Evolutionary conservation across 495 filamentous ascomycete genomes (phyloP).

Genomic region (Neohortaea acidophila): DNA sequence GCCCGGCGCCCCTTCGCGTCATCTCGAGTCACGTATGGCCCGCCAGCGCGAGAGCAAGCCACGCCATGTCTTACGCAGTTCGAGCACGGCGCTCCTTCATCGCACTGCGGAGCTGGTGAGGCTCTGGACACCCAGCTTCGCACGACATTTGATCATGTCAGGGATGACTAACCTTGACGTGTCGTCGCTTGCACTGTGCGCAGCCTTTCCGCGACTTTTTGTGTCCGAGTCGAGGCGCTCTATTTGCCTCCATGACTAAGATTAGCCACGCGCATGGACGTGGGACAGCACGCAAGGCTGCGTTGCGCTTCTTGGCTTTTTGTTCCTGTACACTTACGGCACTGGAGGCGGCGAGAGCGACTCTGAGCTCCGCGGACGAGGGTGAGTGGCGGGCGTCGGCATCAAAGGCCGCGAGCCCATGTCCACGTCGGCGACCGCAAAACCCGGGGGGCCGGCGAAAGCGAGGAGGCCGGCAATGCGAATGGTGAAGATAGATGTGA

Average conservation of each 20-base stretch:
- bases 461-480: too few species aligned
- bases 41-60: slow-evolving; percentile 13
- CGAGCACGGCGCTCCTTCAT: slow-evolving; percentile 14
- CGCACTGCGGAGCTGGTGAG: slow-evolving; percentile 10
- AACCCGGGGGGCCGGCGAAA: too few species aligned
- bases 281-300: too few species aligned
- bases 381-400: too few species aligned
- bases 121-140: not conserved
- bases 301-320: too few species aligned
- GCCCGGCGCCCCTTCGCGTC: slow-evolving; percentile 9
- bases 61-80: slow-evolving; percentile 16
- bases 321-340: too few species aligned
- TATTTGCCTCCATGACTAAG: slow-evolving; percentile 8
- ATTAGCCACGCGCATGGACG: not conserved
- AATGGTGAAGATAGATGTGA: too few species aligned
- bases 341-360: too few species aligned
- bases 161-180: slow-evolving; percentile 11
- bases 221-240: slow-evolving; percentile 15
- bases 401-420: too few species aligned
- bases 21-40: slow-evolving; percentile 11
- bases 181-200: slow-evolving; percentile 15
- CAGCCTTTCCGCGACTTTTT: slow-evolving; percentile 18
- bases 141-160: not conserved
- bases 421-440: too few species aligned
- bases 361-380: too few species aligned